Base-by-base conservation (phyloP, 208 protist species). In the Leishmania braziliensis region DNA sequence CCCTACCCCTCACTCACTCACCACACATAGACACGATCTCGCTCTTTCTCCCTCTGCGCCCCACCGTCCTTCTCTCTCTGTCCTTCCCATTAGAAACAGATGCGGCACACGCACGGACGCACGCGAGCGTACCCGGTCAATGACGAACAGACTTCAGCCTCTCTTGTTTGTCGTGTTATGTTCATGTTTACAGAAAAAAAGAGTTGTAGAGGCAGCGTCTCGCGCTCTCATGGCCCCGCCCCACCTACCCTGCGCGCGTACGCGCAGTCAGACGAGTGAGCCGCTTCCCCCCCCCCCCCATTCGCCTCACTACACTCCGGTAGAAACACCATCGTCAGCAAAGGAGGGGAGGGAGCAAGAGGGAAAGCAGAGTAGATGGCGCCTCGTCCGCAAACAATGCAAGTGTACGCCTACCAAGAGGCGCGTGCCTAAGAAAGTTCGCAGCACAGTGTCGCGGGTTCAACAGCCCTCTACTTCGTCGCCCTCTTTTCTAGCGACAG, bases 401-500 rank as follows among this genome's bases (percentile, higher is more conserved):
- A 76, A 10, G 33, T 62, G 33, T 46, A 46, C 33, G 33, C 46
- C 33, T 48, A 33, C 9, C 26, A 36, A 54, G 23, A 73, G 69
- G 23, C 20, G 46, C 9, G 46, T 12, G 46, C 69, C 39, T 18
- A 54, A 54, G 43, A 73, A 26, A 73, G 69, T 6, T 54, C 69
- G 20, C 33, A 58, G 53, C 48, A 48, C 72, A 62, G 29, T 53
- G 72, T 14, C 33, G 29, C 48, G 29, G 51, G n/a, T 48, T n/a
- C 20, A 29, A 77, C 53, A 0, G 36, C 26, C 12, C 36, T 33
- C 43, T 80, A 79, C 66, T 80, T 81, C 0, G 77, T 63, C 26
- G 73, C 78, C 75, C 89, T 85, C 79, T 92, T 91, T 83, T 96
- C 92, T n/a, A 98, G 89, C 33, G 93, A 95, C 36, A 97, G 83